Evolutionary conservation across 768 basidiomycete genomes (phyloP).

Genomic region (Suillus clintonianus): DNA sequence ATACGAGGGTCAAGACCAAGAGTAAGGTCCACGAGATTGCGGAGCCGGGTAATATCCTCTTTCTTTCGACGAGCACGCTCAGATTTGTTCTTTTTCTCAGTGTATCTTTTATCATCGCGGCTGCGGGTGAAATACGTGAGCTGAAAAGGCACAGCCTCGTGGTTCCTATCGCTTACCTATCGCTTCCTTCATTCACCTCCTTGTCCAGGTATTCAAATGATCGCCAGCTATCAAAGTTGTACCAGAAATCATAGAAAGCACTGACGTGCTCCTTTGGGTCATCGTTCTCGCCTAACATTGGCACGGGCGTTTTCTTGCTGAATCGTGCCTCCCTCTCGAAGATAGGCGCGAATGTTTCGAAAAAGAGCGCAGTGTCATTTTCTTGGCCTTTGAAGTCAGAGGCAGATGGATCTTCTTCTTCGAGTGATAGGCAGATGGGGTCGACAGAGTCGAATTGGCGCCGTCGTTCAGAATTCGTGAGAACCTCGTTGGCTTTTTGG

Average conservation of each 20-base stretch:
- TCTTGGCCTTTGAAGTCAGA: slow-evolving; percentile 54
- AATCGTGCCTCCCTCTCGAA: slow-evolving; percentile 94
- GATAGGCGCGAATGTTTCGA: slow-evolving; percentile 73
- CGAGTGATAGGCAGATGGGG: slow-evolving; percentile 67
- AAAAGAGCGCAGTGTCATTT: slow-evolving; percentile 63
- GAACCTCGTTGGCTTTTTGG: slow-evolving; percentile 94
- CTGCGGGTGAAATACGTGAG: slow-evolving; percentile 41
- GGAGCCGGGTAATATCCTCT: slow-evolving; percentile 91
- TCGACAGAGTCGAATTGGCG: slow-evolving; percentile 98
- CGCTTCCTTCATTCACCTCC: slow-evolving; percentile 97
- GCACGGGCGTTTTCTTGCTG: slow-evolving; percentile 83
- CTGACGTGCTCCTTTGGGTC: slow-evolving; percentile 83
- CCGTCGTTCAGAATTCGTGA: slow-evolving; percentile 82
- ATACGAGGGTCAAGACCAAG: slow-evolving; percentile 90
- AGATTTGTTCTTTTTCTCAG: slow-evolving; percentile 99
- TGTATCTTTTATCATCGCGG: slow-evolving; percentile 98
- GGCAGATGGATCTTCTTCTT: slow-evolving; percentile 75
- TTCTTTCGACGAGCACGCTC: slow-evolving; percentile 97
- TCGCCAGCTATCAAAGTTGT: slow-evolving; percentile 99
- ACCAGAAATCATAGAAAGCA: slow-evolving; percentile 98
- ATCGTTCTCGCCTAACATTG: slow-evolving; percentile 69
- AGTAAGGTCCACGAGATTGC: slow-evolving; percentile 83
- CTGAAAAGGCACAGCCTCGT: neutral
- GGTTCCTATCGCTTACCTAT: slow-evolving; percentile 59
- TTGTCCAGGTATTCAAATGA: slow-evolving; percentile 98